Conservation (phyloP, 352 stramenopile genomes). For the Phytophthora pini region DNA sequence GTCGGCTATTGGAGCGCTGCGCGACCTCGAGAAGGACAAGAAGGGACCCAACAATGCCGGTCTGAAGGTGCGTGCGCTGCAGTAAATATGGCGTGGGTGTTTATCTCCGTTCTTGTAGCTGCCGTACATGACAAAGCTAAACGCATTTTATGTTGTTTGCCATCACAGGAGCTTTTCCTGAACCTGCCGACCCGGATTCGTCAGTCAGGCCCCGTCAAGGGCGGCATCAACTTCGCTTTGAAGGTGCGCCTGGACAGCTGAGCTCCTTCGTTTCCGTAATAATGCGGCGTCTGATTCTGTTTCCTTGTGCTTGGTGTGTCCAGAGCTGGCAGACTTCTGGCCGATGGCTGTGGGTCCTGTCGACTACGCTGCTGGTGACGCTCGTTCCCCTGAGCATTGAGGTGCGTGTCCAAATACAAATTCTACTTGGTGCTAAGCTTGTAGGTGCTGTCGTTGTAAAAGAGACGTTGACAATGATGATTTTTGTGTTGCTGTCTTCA, state of each 20-base stretch:
- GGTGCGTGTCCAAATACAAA: slow-evolving; percentile 38
- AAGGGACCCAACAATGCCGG: slow-evolving; percentile 66
- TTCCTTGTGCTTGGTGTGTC: slow-evolving; percentile 12
- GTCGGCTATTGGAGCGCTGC: slow-evolving; percentile 84
- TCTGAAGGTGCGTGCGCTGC: slow-evolving; percentile 48
- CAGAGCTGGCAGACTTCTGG: slow-evolving; percentile 66
- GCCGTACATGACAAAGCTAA: slow-evolving; percentile 6
- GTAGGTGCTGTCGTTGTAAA: neutral
- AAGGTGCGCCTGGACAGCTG: slow-evolving; percentile 32
- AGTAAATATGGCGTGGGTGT: neutral
- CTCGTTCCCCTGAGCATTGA: slow-evolving; percentile 88
- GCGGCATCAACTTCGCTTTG: slow-evolving; percentile 59
- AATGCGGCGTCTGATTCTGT: slow-evolving; percentile 13
- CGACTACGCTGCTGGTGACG: slow-evolving; percentile 85
- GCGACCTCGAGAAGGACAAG: slow-evolving; percentile 88
- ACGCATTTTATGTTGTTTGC: slow-evolving; percentile 7
- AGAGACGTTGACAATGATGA: slow-evolving; percentile 1
- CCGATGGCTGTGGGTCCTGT: slow-evolving; percentile 84
- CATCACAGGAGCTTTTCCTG: slow-evolving; percentile 63
- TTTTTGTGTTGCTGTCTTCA: slow-evolving; percentile 24
- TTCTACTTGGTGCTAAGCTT: neutral
- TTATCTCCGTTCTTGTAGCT: neutral
- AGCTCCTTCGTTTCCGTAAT: neutral
- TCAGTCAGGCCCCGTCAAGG: slow-evolving; percentile 69
- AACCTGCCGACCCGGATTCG: slow-evolving; percentile 76